Percentiles rank a stretch among this genome's conserved stretches.
phyloP scores from a whole-genome alignment of 257 asterid species.

The Salvia miltiorrhiza region DNA sequence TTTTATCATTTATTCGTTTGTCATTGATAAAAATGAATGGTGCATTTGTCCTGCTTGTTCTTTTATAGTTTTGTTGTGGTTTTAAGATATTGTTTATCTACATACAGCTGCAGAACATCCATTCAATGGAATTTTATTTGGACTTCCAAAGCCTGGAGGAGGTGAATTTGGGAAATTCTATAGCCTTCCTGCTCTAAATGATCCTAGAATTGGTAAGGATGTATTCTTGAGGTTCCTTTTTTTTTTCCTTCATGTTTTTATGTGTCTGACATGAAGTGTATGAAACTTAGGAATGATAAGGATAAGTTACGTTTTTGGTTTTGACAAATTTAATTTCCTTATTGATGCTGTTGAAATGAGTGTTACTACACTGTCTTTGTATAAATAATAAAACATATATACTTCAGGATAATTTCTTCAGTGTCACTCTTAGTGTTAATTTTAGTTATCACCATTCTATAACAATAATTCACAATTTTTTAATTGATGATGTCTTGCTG shows the following conservation, averaged over 20 bases:
- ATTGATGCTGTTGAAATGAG: neutral
- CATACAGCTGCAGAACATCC: conserved; percentile 74
- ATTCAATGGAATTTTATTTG: conserved; percentile 55
- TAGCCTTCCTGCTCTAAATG: conserved; percentile 83
- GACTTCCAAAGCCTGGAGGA: conserved; percentile 86
- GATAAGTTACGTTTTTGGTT: conserved; percentile 1
- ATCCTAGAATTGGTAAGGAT: conserved; percentile 75
- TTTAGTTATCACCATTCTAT: neutral
- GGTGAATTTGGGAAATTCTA: conserved; percentile 90
- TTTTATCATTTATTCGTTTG: neutral
- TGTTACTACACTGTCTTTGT: neutral
- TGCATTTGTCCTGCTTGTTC: neutral
- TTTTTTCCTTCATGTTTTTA: neutral
- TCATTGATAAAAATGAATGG: neutral
- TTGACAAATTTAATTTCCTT: neutral
- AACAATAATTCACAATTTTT: neutral
- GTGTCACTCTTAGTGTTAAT: neutral
- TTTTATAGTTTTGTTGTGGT: neutral
- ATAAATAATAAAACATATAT: neutral
- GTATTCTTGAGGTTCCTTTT: neutral
- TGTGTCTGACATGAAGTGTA: neutral
- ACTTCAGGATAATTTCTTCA: neutral
- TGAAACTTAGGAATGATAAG: neutral
- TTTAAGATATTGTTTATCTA: neutral
- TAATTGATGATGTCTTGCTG: conserved; percentile 3